Evolutionary conservation across 371 early-diverging fungal species (phyloP).

Genomic region (Mucor plumbeus): DNA sequence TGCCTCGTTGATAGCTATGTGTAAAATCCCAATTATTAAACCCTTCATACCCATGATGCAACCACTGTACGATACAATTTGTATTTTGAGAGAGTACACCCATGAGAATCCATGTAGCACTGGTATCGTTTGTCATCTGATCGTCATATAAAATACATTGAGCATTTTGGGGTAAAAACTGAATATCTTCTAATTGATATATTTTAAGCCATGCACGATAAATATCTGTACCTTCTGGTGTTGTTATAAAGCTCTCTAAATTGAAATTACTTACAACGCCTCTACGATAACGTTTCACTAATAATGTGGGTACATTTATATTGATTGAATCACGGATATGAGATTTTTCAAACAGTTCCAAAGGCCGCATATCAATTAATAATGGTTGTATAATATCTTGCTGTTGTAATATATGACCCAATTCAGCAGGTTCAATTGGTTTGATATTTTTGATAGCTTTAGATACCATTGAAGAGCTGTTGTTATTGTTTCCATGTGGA

Average conservation of each 20-base stretch:
- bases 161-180: constrained; percentile 20
- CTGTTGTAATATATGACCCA: constrained; percentile 14
- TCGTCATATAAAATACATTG: constrained; percentile 59
- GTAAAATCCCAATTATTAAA: constrained; percentile 39
- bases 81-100: constrained; percentile 23
- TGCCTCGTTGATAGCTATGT: background rate
- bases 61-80: constrained; percentile 36
- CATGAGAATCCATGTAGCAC: constrained; percentile 23
- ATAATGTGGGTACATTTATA: constrained; percentile 60
- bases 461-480: background rate
- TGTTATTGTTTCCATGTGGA: constrained; percentile 11
- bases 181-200: constrained; percentile 11
- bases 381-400: constrained; percentile 7
- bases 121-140: constrained; percentile 48
- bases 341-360: constrained; percentile 39
- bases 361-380: constrained; percentile 51
- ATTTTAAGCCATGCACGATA: constrained; percentile 31
- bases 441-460: constrained; percentile 12
- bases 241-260: constrained; percentile 67
- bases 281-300: constrained; percentile 64
- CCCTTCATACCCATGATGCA: constrained; percentile 56
- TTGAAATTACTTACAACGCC: constrained; percentile 63
- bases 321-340: constrained; percentile 54
- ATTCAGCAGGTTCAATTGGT: constrained; percentile 12
- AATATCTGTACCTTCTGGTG: constrained; percentile 55